phyloP scores from a whole-genome alignment of 345 rosid species.

The Citrus glauca region DNA sequence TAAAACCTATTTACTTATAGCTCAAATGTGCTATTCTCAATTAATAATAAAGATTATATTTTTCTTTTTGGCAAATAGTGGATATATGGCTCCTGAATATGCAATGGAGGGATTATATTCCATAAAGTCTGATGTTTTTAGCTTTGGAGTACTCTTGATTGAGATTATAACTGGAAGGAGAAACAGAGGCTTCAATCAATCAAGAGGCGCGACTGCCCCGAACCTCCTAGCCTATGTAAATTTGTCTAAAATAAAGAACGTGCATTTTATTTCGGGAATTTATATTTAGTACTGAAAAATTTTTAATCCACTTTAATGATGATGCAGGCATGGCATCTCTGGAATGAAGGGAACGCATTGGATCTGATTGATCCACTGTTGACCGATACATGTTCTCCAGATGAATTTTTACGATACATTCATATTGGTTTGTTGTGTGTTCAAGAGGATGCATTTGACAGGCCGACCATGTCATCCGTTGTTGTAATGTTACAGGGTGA shows the following conservation, averaged over 20 bases:
- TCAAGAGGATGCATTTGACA: conserved; percentile 41
- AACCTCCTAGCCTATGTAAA: conserved; percentile 45
- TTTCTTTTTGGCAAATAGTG: conserved; percentile 18
- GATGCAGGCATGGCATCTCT: conserved; percentile 55
- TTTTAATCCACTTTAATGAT: not conserved
- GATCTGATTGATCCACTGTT: conserved; percentile 46
- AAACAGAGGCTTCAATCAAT: conserved; percentile 23
- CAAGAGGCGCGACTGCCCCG: not conserved
- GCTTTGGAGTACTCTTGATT: conserved; percentile 55
- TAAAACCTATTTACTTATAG: not conserved
- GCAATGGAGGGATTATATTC: conserved; percentile 45
- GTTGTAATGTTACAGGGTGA: conserved; percentile 40
- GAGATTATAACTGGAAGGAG: conserved; percentile 53
- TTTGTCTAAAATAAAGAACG: not conserved
- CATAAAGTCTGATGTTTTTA: conserved; percentile 49
- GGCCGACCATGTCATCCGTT: conserved; percentile 48
- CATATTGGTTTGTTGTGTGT: conserved; percentile 29
- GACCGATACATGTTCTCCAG: conserved; percentile 20
- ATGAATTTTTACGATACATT: conserved; percentile 47
- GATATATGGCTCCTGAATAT: conserved; percentile 65
- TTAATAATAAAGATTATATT: not conserved
- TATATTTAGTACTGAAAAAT: not conserved
- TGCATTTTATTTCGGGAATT: not conserved
- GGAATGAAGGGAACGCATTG: conserved; percentile 43
- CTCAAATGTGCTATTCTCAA: not conserved